Conservation (phyloP, 2,329 filamentous ascomycete species). For the Diplocarpon mali region DNA sequence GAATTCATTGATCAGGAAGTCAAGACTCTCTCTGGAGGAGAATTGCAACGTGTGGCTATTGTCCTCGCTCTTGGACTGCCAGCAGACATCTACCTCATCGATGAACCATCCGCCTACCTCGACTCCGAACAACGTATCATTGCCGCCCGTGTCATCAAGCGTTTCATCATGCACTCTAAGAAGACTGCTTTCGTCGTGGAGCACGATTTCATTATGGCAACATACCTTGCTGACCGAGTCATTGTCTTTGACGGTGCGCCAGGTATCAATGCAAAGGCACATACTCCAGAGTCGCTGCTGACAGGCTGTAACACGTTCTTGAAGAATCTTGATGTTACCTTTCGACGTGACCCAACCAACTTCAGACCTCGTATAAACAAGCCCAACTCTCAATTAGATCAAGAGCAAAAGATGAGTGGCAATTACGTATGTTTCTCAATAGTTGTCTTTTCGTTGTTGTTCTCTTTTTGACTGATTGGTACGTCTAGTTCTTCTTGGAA, state of each 20-base stretch:
- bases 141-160: constrained; percentile 93
- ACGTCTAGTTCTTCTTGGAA: constrained; percentile 82
- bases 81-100: constrained; percentile 96
- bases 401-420: constrained; percentile 87
- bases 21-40: constrained; percentile 97
- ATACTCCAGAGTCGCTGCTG: constrained; percentile 80
- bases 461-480: constrained; percentile 15
- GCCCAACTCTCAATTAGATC: constrained; percentile 85
- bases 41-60: constrained; percentile 97
- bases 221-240: constrained; percentile 73
- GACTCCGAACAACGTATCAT: constrained; percentile 99
- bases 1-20: constrained; percentile 99
- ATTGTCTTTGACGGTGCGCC: constrained; percentile 97
- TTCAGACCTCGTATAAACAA: constrained; percentile 99
- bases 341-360: constrained; percentile 93
- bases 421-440: constrained; percentile 62
- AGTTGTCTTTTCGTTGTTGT: neutral
- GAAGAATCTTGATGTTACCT: constrained; percentile 94
- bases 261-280: constrained; percentile 77
- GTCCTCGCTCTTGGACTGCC: constrained; percentile 92
- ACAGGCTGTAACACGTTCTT: constrained; percentile 92
- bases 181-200: constrained; percentile 99
- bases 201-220: constrained; percentile 99
- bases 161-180: constrained; percentile 99
- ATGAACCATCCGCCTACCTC: constrained; percentile 93